phyloP scores from a whole-genome alignment of 345 rosid species.

The Citrus mangshanensis region DNA sequence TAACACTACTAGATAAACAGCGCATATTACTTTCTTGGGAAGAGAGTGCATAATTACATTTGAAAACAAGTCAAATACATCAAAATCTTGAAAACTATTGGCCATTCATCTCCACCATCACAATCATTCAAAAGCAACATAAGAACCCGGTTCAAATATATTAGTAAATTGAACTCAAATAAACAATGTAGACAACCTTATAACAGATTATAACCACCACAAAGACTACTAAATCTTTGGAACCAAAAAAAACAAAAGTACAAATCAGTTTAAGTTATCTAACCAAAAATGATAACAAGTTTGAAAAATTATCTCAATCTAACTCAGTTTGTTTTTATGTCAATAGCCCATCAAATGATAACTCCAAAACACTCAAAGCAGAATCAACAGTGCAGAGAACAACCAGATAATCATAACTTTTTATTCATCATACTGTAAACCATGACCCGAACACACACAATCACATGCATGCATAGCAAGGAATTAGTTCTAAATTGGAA shows the following conservation, averaged over 20 bases:
- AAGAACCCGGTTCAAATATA: background rate
- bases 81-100: background rate
- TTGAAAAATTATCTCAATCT: background rate
- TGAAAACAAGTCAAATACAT: background rate
- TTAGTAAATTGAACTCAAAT: background rate
- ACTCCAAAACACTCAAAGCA: background rate
- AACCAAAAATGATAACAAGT: background rate
- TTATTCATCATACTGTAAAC: background rate
- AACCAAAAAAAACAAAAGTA: background rate
- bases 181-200: background rate
- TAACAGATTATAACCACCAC: background rate
- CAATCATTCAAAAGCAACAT: background rate
- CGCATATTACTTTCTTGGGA: background rate
- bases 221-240: background rate
- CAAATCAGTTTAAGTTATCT: background rate
- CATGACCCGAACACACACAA: background rate
- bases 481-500: background rate
- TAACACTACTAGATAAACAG: background rate
- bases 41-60: background rate
- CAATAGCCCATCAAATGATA: background rate
- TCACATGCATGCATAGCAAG: background rate
- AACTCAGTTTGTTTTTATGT: background rate
- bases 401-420: background rate
- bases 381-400: background rate
- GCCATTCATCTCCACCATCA: background rate